phyloP scores from a whole-genome alignment of 129 eudicot species.

The Chrysanthemum makinoi region DNA sequence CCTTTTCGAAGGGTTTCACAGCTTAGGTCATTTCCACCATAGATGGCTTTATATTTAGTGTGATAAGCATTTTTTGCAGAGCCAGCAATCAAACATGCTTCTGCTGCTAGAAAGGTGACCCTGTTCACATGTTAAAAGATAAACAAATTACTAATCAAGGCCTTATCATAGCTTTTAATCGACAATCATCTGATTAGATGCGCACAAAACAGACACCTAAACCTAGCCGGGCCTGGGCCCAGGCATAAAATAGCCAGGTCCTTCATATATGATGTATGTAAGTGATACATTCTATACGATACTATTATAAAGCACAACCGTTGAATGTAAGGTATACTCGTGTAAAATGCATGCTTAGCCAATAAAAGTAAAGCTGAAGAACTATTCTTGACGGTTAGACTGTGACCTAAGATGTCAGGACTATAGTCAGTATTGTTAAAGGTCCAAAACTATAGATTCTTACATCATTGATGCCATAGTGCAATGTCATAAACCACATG shows the following conservation, averaged over 20 bases:
- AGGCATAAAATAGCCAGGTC: too few relatives aligned
- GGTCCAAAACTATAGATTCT: conserved; percentile 7
- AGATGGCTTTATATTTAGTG: conserved; percentile 74
- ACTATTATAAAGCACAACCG: background rate
- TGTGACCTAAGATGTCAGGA: background rate
- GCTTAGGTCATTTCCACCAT: conserved; percentile 46
- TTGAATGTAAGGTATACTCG: conserved; percentile 6
- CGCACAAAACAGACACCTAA: too few relatives aligned
- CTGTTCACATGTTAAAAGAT: conserved; percentile 41
- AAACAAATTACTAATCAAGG: conserved; percentile 12
- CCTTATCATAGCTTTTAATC: background rate
- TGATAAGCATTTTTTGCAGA: conserved; percentile 96
- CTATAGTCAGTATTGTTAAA: background rate
- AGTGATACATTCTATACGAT: too few relatives aligned
- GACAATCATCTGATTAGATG: background rate
- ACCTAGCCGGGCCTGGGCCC: too few relatives aligned
- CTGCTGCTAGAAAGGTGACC: conserved; percentile 90
- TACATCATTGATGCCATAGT: conserved; percentile 9
- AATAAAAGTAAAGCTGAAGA: conserved; percentile 8
- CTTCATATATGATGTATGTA: too few relatives aligned
- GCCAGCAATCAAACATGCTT: conserved; percentile 83
- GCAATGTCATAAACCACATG: background rate
- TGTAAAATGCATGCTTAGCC: conserved; percentile 15
- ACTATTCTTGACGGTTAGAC: conserved; percentile 8
- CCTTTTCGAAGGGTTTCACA: conserved; percentile 96